A percentile compares a stretch with the other conserved stretches of the same genome.
Conservation (phyloP, 257 asterid species). For the Echium plantagineum region DNA sequence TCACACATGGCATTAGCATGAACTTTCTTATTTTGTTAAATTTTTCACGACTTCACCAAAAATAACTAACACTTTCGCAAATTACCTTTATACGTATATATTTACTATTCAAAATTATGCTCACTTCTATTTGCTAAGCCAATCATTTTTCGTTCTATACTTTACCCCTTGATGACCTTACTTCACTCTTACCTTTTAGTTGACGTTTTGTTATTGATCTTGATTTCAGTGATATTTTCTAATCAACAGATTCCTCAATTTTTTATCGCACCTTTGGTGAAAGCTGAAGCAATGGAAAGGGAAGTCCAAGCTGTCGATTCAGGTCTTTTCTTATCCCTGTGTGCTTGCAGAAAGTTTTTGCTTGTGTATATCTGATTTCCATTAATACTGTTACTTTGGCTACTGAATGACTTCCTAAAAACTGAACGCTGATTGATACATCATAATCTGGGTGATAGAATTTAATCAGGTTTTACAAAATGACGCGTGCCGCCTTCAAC, state of each 20-base stretch:
- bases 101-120: too few species aligned
- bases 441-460: conserved; percentile 39
- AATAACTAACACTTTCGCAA: too few species aligned
- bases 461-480: conserved; percentile 82
- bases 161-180: too few species aligned
- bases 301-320: conserved; percentile 95
- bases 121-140: too few species aligned
- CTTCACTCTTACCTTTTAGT: too few species aligned
- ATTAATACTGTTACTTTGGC: conserved; percentile 1
- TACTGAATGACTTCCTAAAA: conserved; percentile 10
- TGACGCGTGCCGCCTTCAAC: conserved; percentile 81
- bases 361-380: background rate
- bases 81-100: too few species aligned
- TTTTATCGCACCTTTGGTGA: conserved; percentile 75
- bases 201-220: too few species aligned
- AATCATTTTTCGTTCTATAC: too few species aligned
- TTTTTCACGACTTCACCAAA: too few species aligned
- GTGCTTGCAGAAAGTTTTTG: background rate
- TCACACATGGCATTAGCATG: too few species aligned
- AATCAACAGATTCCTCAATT: conserved; percentile 78
- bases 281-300: conserved; percentile 97
- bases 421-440: conserved; percentile 11
- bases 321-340: conserved; percentile 35
- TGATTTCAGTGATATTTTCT: conserved; percentile 13
- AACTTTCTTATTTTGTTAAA: too few species aligned